Conservation (phyloP, 371 early-diverging fungal species). For the Cokeromyces recurvatus region DNA sequence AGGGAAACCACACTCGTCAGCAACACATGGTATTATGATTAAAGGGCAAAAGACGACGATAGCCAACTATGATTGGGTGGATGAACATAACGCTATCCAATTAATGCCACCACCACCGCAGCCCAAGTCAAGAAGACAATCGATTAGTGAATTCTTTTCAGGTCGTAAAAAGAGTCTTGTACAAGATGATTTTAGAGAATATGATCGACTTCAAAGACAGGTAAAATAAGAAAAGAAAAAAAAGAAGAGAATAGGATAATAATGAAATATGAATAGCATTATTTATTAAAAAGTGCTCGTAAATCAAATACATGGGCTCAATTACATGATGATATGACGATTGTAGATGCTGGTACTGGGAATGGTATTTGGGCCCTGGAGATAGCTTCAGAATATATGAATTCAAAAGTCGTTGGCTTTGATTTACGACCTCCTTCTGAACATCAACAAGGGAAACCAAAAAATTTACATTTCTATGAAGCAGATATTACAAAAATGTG, state of each 20-base stretch:
- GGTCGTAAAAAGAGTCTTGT: slow-evolving; percentile 36
- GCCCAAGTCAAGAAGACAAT: slow-evolving; percentile 34
- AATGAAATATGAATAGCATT: slow-evolving; percentile 25
- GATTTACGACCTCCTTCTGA: slow-evolving; percentile 42
- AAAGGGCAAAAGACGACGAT: no score
- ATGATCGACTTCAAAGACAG: slow-evolving; percentile 43
- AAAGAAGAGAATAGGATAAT: no score
- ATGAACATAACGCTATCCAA: slow-evolving; percentile 7
- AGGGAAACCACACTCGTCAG: slow-evolving; percentile 19
- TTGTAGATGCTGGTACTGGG: slow-evolving; percentile 51
- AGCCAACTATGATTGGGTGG: slow-evolving; percentile 43
- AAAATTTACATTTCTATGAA: slow-evolving; percentile 31
- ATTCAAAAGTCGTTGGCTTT: slow-evolving; percentile 45
- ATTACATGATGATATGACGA: slow-evolving; percentile 17
- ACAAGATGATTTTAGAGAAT: slow-evolving; percentile 40
- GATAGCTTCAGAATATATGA: slow-evolving; percentile 48
- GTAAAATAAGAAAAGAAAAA: slow-evolving; percentile 21
- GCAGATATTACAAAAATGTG: slow-evolving; percentile 33
- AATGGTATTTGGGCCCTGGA: slow-evolving; percentile 60
- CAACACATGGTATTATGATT: no score
- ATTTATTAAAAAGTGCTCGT: slow-evolving; percentile 40
- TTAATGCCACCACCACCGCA: slow-evolving; percentile 1
- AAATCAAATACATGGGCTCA: slow-evolving; percentile 32
- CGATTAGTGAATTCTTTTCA: slow-evolving; percentile 42
- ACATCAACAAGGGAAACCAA: slow-evolving; percentile 27